phyloP scores from a whole-genome alignment of 1,284 basidiomycete species.

The Boletus sp. region DNA sequence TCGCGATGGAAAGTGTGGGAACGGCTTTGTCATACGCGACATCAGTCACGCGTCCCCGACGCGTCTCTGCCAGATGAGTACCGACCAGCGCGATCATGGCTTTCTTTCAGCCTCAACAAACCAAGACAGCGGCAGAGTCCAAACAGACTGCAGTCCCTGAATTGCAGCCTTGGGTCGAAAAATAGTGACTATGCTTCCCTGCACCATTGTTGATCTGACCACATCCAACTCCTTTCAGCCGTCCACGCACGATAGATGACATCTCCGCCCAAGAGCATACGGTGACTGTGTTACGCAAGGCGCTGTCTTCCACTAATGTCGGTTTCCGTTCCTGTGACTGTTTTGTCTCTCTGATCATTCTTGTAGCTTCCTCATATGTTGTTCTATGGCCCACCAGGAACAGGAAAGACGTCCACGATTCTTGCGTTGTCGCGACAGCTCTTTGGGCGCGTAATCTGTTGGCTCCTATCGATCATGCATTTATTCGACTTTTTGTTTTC shows the following conservation, averaged over 20 bases:
- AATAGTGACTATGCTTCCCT: constrained; percentile 63
- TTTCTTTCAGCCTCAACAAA: constrained; percentile 56
- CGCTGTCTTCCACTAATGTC: constrained; percentile 90
- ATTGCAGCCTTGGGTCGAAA: constrained; percentile 95
- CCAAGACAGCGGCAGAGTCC: constrained; percentile 38
- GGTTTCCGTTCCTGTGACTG: constrained; percentile 15
- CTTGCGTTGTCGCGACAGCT: constrained; percentile 91
- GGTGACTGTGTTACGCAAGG: constrained; percentile 87
- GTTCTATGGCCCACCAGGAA: constrained; percentile 98
- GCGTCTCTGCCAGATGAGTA: constrained; percentile 12
- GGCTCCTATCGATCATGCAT: background rate
- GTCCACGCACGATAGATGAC: constrained; percentile 97
- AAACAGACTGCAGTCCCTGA: constrained; percentile 53
- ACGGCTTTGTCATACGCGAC: constrained; percentile 31
- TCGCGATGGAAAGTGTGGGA: constrained; percentile 26
- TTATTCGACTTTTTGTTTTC: constrained; percentile 5
- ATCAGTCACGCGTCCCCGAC: constrained; percentile 32
- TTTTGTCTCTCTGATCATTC: constrained; percentile 9
- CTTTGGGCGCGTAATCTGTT: constrained; percentile 67
- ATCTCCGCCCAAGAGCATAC: constrained; percentile 97
- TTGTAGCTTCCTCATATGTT: constrained; percentile 95
- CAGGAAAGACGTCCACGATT: constrained; percentile 98
- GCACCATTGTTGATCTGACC: constrained; percentile 4
- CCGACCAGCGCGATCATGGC: constrained; percentile 38
- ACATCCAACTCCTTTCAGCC: constrained; percentile 45